Percentiles rank a stretch among this genome's conserved stretches.
Conservation (phyloP, 2,329 filamentous ascomycete genomes). For the Pseudogymnoascus pannorum region DNA sequence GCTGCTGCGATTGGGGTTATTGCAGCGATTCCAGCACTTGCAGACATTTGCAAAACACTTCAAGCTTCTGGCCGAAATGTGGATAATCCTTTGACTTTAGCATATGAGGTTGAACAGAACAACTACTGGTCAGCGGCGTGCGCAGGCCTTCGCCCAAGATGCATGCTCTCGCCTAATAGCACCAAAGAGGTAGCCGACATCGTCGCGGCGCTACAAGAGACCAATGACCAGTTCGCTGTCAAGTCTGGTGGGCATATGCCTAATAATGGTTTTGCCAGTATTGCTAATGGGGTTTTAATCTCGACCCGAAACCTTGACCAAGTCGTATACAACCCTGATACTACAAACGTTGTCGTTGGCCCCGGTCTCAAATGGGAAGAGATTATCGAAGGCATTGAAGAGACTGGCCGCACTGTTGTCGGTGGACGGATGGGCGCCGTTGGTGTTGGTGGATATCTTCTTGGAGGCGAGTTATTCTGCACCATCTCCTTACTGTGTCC, state of each 20-base stretch:
- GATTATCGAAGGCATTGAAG: constrained; percentile 27
- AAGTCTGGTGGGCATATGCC: constrained; percentile 42
- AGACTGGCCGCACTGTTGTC: constrained; percentile 27
- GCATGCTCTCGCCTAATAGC: constrained; percentile 41
- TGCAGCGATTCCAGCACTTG: background rate
- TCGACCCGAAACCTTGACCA: constrained; percentile 36
- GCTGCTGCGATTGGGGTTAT: constrained; percentile 4
- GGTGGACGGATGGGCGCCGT: constrained; percentile 41
- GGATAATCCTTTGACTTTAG: constrained; percentile 22
- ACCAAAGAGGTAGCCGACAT: constrained; percentile 45
- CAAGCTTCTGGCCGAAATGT: background rate
- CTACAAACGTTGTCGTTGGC: constrained; percentile 33
- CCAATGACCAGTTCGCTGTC: constrained; percentile 34
- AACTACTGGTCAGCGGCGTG: constrained; percentile 42
- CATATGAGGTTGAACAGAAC: constrained; percentile 33
- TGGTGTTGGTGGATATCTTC: constrained; percentile 39
- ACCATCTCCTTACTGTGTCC: background rate
- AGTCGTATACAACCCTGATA: constrained; percentile 29
- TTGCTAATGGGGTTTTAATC: constrained; percentile 36
- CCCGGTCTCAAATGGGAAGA: constrained; percentile 32
- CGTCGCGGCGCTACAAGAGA: constrained; percentile 41
- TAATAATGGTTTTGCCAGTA: constrained; percentile 39
- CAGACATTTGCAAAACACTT: background rate
- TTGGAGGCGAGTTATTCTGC: constrained; percentile 18
- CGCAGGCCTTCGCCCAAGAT: constrained; percentile 38